These are phyloP conservation scores for Pythium monospermum DNA, from an alignment of 352 stramenopile genomes.

Conservation along the genomic window DNA sequence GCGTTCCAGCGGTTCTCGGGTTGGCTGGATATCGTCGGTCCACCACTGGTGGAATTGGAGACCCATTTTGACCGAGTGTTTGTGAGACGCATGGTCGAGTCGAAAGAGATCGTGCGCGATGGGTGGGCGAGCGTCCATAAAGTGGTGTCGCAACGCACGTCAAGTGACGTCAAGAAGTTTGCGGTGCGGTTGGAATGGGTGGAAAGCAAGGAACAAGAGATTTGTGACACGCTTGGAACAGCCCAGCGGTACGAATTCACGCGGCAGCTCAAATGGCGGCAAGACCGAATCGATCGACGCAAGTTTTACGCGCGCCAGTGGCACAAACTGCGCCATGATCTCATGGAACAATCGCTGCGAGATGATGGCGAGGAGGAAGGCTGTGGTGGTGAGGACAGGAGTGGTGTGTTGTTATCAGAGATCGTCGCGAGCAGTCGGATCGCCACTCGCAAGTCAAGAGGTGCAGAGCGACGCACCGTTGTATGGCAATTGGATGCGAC, in stretches of 20 bases:
- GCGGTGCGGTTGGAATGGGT: slow-evolving; percentile 37
- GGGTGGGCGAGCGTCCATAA: slow-evolving; percentile 48
- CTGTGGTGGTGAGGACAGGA: too few relatives aligned
- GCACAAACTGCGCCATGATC: slow-evolving; percentile 29
- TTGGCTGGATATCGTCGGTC: slow-evolving; percentile 67
- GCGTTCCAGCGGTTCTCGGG: slow-evolving; percentile 49
- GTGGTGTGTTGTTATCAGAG: not conserved
- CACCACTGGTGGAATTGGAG: slow-evolving; percentile 60
- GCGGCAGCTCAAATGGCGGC: slow-evolving; percentile 56
- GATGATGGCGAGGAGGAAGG: slow-evolving; percentile 6
- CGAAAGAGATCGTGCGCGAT: slow-evolving; percentile 50
- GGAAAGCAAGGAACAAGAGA: slow-evolving; percentile 27
- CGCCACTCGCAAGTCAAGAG: not conserved
- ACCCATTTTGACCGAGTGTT: slow-evolving; percentile 56
- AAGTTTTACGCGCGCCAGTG: slow-evolving; percentile 61
- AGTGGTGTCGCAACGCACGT: slow-evolving; percentile 20
- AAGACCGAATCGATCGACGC: slow-evolving; percentile 57
- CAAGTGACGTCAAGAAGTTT: slow-evolving; percentile 45
- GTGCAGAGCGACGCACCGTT: not conserved
- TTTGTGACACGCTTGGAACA: slow-evolving; percentile 32
- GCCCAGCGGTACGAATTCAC: slow-evolving; percentile 47
- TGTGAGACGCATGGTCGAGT: slow-evolving; percentile 43
- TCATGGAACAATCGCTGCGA: slow-evolving; percentile 26
- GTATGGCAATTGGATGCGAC: slow-evolving; percentile 63
- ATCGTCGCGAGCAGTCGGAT: not conserved